A percentile compares a stretch with the other conserved stretches of the same genome.
These are phyloP conservation scores for Paramecium caudatum DNA, from an alignment of 73 alveolate species.

Conservation along the genomic window DNA sequence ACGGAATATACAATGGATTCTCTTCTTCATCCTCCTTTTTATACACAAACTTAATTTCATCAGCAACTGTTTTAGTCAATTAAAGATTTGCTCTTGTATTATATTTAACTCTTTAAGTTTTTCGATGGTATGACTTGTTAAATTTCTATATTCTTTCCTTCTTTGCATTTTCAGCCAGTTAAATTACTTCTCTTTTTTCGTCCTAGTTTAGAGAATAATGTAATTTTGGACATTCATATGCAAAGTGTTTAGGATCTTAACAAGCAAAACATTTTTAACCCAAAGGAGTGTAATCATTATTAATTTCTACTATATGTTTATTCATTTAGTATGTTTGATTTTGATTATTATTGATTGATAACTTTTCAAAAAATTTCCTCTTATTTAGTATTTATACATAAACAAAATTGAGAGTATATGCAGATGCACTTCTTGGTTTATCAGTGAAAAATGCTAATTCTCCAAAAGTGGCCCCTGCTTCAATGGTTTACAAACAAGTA, in stretches of 20 bases:
- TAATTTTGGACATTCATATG: background rate
- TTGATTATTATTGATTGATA: background rate
- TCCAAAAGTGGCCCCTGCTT: constrained; percentile 76
- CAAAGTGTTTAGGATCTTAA: background rate
- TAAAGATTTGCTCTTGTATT: background rate
- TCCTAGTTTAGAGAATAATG: background rate
- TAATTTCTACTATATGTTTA: constrained; percentile 48
- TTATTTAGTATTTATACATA: constrained; percentile 57
- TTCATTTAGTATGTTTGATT: constrained; percentile 11
- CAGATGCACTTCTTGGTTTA: constrained; percentile 79
- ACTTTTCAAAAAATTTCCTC: constrained; percentile 4
- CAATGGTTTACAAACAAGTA: background rate
- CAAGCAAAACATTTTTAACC: constrained; percentile 48
- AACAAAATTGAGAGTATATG: constrained; percentile 76
- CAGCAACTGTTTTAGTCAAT: constrained; percentile 42
- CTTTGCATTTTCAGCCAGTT: background rate
- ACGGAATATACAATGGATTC: background rate
- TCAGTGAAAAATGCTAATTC: constrained; percentile 82
- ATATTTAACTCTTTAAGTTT: background rate
- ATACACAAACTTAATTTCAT: constrained; percentile 25
- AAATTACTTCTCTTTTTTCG: background rate
- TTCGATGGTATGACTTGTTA: constrained; percentile 11
- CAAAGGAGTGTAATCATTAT: background rate
- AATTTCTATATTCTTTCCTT: background rate
- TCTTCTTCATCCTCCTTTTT: background rate